Evolutionary conservation across 345 rosid genomes (phyloP).

Genomic region (Aquilaria malaccensis): DNA sequence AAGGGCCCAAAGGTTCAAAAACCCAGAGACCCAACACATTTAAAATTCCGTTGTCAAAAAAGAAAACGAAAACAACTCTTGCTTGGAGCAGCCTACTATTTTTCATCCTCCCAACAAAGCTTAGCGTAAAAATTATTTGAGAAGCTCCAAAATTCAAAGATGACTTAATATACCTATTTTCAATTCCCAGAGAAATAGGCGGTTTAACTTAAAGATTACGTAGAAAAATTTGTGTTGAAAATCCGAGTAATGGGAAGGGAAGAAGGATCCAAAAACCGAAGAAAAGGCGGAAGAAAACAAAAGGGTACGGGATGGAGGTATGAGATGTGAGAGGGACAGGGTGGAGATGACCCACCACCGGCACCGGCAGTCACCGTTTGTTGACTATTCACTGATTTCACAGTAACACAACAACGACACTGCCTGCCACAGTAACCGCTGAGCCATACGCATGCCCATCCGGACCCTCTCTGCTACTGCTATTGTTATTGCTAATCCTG

Average conservation of each 20-base stretch:
- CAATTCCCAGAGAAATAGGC: no score
- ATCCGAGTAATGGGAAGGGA: no score
- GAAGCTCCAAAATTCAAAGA: no score
- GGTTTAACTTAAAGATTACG: no score
- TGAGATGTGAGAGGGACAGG: not conserved
- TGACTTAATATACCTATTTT: no score
- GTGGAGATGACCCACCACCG: not conserved
- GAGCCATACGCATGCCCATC: not conserved
- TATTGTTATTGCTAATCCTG: no score
- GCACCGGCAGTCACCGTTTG: conserved; percentile 26
- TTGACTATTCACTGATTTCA: conserved; percentile 11
- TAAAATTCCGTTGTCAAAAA: no score
- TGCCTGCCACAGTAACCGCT: conserved; percentile 8
- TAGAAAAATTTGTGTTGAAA: no score
- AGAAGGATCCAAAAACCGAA: not conserved
- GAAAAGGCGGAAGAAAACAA: conserved; percentile 1
- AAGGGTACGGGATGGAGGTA: conserved; percentile 5
- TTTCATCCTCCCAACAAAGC: not conserved
- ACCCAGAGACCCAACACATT: no score
- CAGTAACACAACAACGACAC: conserved; percentile 11
- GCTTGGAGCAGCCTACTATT: not conserved
- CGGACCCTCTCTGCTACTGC: no score
- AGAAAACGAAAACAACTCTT: no score
- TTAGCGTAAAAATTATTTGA: not conserved
- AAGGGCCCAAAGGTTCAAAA: no score